Base-by-base conservation (phyloP, 2,329 filamentous ascomycete species). In the Peltaster fructicola region DNA sequence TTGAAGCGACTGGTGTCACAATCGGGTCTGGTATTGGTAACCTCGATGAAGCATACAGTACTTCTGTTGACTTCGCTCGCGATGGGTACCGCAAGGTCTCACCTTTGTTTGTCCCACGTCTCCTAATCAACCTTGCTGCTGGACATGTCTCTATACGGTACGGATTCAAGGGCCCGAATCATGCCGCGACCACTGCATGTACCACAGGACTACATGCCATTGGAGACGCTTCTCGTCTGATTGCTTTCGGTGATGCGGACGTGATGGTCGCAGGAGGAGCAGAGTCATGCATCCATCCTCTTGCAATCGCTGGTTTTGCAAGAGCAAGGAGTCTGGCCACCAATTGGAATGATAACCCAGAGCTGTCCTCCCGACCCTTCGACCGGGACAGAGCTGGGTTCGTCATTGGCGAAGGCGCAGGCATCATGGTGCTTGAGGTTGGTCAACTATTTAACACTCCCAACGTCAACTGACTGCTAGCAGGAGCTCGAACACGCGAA, bases 181-280 rank as follows among this genome's bases (percentile, higher is more conserved):
- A 93, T 51, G 70, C 85, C 2, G 81, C 70, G 18, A 91, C 85
- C 0, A 98, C 88, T 8, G 88, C 88, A 30, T 98, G 88, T 49
- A 95, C 88, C 1, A 98, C 88, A 0, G 88, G 88, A 7, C 80
- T 85, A 1, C 88, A 98, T 54, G 82, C 84, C 2, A 73, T 98
- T 24, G 88, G 85, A 10, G 88, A 98, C 48, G 88, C 88, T 5
- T 73, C 78, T n/a, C 71, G 85, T 10, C 80, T 93, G 47, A 85
- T 98, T 33, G 68, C 75, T n/a, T 73, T 73, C 43, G 84, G 82
- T 5, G 85, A 95, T 47, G 85, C 85, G 22, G 67, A 92, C 48
- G 75, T 95, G 27, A 95, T 98, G 82, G 56, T 98, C 6, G 82
- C 88, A n/a, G 88, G 88, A 20, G 85, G 85, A 14, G 71, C 85